These are phyloP conservation scores for Plasmodium yoelii DNA, from an alignment of 169 alveolate species.

Conservation along the genomic window DNA sequence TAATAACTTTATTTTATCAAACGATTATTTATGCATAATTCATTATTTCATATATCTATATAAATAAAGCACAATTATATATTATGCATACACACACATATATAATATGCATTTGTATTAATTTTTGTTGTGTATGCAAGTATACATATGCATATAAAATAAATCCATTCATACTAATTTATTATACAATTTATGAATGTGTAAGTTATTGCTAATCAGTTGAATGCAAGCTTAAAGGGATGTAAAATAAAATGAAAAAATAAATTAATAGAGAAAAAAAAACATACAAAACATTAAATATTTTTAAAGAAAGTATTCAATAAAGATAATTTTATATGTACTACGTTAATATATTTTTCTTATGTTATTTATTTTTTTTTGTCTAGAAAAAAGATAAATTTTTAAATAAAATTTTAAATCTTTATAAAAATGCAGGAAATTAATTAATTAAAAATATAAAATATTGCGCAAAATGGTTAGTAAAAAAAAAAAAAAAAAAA, in stretches of 20 bases:
- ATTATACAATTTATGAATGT: slow-evolving; percentile 1
- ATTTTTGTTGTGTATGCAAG: background rate
- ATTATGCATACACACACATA: slow-evolving; percentile 7
- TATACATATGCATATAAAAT: slow-evolving; percentile 7
- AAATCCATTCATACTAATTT: slow-evolving; percentile 1
- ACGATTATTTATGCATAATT: background rate
- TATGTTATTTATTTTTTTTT: slow-evolving; percentile 2
- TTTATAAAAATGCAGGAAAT: background rate
- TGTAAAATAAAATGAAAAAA: slow-evolving; percentile 23
- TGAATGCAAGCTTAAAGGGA: background rate
- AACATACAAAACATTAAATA: background rate
- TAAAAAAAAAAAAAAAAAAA: slow-evolving; percentile 23
- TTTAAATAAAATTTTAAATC: background rate
- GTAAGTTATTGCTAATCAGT: background rate
- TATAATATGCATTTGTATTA: slow-evolving; percentile 5
- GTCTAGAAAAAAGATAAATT: background rate
- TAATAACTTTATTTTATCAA: too few species aligned
- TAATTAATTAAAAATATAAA: background rate
- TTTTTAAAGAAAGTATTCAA: background rate
- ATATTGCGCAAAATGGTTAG: background rate
- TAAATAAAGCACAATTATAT: slow-evolving; percentile 16
- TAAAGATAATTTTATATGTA: too few species aligned
- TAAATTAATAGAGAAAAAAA: slow-evolving; percentile 7
- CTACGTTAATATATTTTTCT: slow-evolving; percentile 8
- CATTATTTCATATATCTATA: background rate